These are phyloP conservation scores for Fusarium nodosum DNA, from an alignment of 2,329 filamentous ascomycete species.

Conservation along the genomic window DNA sequence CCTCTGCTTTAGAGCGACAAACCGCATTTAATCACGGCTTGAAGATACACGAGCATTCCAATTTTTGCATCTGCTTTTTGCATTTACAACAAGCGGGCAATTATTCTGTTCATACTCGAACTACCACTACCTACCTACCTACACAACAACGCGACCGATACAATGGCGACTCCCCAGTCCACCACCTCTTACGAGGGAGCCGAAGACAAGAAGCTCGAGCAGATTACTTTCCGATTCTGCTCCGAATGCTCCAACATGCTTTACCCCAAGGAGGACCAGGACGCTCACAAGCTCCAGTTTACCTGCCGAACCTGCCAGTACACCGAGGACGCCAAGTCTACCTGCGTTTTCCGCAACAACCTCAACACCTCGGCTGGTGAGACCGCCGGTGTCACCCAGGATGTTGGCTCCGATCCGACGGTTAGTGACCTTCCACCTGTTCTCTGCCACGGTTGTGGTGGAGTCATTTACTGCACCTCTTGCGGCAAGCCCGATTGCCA, in stretches of 20 bases:
- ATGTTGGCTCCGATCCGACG: slow-evolving; percentile 97
- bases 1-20: slow-evolving; percentile 24
- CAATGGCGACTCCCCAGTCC: slow-evolving; percentile 71
- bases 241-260: slow-evolving; percentile 99
- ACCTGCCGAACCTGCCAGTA: slow-evolving; percentile 96
- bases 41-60: slow-evolving; percentile 35
- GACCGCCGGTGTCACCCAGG: slow-evolving; percentile 96
- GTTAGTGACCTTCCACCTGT: slow-evolving; percentile 76
- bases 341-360: slow-evolving; percentile 95
- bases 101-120: slow-evolving; percentile 20
- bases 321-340: slow-evolving; percentile 85
- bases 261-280: slow-evolving; percentile 94
- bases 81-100: slow-evolving; percentile 15
- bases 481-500: slow-evolving; percentile 54
- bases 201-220: slow-evolving; percentile 71
- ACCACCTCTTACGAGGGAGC: slow-evolving; percentile 60
- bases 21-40: slow-evolving; percentile 18
- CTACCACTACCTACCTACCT: slow-evolving; percentile 13
- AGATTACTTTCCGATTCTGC: slow-evolving; percentile 98
- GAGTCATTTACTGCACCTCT: slow-evolving; percentile 58
- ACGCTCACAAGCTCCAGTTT: slow-evolving; percentile 88
- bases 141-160: slow-evolving; percentile 32
- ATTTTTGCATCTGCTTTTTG: slow-evolving; percentile 17
- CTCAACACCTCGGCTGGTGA: slow-evolving; percentile 93
- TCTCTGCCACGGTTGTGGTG: slow-evolving; percentile 63